phyloP scores from a whole-genome alignment of 164 flowering plant species.

The Nelumbo lutea region DNA sequence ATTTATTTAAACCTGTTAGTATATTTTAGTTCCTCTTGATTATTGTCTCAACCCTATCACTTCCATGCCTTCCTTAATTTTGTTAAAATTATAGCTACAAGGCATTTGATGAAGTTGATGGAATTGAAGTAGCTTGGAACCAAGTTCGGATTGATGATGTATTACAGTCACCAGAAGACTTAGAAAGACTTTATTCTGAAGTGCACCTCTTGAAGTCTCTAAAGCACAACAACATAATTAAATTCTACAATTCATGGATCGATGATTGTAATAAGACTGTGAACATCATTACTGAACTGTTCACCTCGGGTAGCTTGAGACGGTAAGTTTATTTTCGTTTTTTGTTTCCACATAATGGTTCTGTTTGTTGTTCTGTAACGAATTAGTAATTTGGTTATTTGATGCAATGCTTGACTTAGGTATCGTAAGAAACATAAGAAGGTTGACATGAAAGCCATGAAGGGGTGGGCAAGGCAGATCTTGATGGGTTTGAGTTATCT shows the following conservation, averaged over 20 bases:
- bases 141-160: constrained; percentile 54
- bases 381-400: background rate
- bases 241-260: constrained; percentile 62
- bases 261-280: constrained; percentile 55
- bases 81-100: constrained; percentile 32
- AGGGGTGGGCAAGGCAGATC: constrained; percentile 69
- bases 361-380: too few species aligned
- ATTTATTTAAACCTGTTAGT: too few species aligned
- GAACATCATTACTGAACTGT: constrained; percentile 65
- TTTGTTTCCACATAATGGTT: background rate
- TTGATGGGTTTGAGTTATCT: constrained; percentile 52
- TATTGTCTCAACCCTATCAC: background rate
- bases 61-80: constrained; percentile 13
- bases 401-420: constrained; percentile 24
- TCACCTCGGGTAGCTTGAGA: constrained; percentile 70
- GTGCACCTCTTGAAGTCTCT: constrained; percentile 53
- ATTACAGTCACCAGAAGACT: constrained; percentile 46
- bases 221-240: constrained; percentile 55
- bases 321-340: constrained; percentile 37
- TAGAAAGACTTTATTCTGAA: constrained; percentile 55
- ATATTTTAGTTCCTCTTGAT: background rate
- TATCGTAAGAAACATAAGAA: constrained; percentile 54
- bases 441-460: constrained; percentile 61
- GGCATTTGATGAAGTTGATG: constrained; percentile 65
- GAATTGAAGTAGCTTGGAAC: constrained; percentile 76